Evolutionary conservation across 2,329 filamentous ascomycete genomes (phyloP), one percentile per base, ranked within the genome.

Genomic region (Truncatella angustata): DNA sequence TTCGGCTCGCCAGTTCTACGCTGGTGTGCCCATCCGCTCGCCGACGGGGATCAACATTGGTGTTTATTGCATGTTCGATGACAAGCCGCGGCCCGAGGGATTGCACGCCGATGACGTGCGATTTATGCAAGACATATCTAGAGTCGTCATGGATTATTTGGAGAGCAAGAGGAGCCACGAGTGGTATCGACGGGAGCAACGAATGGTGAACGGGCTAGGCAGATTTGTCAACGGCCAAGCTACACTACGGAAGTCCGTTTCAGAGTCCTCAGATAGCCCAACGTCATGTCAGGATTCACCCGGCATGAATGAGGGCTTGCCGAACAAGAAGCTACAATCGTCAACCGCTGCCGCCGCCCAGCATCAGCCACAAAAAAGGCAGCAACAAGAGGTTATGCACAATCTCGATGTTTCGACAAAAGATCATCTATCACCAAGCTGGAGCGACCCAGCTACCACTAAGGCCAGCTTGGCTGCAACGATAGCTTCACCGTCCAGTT

Each of bases 151-250:
- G 16, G 49, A 50, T 7, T 52, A 62, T 45, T 56, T 61, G 3
- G 49, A 56, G 37, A 47, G 52, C 11, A 55, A 52, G 47, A 39
- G 49, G 43, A 49, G 54, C 12, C 43, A 52, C 14, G 32, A 51
- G 11, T 44, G 28, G 12, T 47, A 51, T 37, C 49, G 53, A 23
- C 56, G 60, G 14, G 55, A 46, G 28, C 55, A 60, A 30, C 56
- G 58, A n/a, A 62, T 60, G 58, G 55, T 59, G 4, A 53, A 55
- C 4, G 59, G 58, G 5, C 34, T 62, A 4, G 59, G 60, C 2
- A 56, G 53, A 44, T 62, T 62, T 30, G 53, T 60, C 20, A 59
- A 62, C 36, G 58, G 54, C n/a, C 42, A 53, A 16, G 42, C 53
- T 12, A 58, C 56, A 39, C 45, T 64, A 37, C 60, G 57, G 5